Percentiles rank a stretch among this genome's conserved stretches.
Conservation (phyloP, 1,139 yeast genomes). For the Saccharomyces hybrid region DNA sequence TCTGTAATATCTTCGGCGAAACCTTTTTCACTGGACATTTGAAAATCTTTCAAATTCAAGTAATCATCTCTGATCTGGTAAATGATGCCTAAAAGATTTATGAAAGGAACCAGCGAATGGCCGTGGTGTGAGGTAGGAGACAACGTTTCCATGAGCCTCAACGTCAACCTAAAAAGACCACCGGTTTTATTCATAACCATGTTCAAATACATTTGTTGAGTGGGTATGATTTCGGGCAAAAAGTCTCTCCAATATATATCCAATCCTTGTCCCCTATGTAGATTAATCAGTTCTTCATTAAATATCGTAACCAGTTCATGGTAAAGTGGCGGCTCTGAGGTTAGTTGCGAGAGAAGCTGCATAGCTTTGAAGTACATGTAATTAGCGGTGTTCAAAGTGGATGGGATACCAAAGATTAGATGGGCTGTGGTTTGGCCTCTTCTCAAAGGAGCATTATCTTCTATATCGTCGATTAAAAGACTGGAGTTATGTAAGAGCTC, state of each 20-base stretch:
- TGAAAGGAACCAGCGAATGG: conserved; percentile 44
- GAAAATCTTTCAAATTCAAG: conserved; percentile 49
- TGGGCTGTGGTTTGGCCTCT: conserved; percentile 80
- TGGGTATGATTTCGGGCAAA: conserved; percentile 45
- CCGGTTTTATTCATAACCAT: conserved; percentile 92
- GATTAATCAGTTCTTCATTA: conserved; percentile 63
- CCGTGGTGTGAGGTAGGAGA: conserved; percentile 2
- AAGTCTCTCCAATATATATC: conserved; percentile 85
- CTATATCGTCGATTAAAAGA: conserved; percentile 75
- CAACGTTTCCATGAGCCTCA: conserved; percentile 49
- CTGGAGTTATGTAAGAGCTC: conserved; percentile 61
- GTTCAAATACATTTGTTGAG: conserved; percentile 56
- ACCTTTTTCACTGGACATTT: conserved; percentile 63
- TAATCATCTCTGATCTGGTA: conserved; percentile 84
- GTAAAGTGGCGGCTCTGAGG: conserved; percentile 10
- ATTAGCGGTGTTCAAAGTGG: conserved; percentile 76
- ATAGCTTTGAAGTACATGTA: conserved; percentile 71
- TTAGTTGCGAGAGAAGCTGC: conserved; percentile 30
- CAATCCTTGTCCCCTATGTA: conserved; percentile 85
- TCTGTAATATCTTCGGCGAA: conserved; percentile 83
- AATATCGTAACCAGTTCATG: conserved; percentile 37
- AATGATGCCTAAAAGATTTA: conserved; percentile 72
- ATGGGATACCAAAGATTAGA: conserved; percentile 63
- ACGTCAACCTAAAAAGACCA: conserved; percentile 71
- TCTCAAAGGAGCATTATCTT: conserved; percentile 62